Evolutionary conservation across 176 grass and related monocot species (phyloP).

Genomic region (Aegilops speltoides): DNA sequence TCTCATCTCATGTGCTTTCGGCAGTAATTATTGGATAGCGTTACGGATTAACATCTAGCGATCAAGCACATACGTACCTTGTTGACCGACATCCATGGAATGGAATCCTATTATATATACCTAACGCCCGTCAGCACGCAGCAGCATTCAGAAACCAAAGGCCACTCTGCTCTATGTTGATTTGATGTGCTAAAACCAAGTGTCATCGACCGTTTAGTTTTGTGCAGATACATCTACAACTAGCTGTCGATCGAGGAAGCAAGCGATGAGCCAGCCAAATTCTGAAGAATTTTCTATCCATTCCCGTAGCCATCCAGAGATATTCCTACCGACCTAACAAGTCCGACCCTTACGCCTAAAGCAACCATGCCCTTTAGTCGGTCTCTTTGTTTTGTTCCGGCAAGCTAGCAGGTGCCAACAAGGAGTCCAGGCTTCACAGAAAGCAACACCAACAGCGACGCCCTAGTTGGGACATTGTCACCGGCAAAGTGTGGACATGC

Average conservation of each 20-base stretch:
- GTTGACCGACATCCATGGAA: neutral
- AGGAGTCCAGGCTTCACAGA: neutral
- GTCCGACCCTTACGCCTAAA: neutral
- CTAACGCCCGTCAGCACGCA: neutral
- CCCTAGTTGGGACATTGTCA: no score
- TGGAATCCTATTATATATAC: neutral
- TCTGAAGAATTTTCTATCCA: neutral
- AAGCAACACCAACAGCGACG: no score
- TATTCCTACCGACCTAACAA: neutral
- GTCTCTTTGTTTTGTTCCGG: neutral
- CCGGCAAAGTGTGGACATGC: no score
- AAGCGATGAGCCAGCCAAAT: neutral
- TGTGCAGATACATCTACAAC: neutral
- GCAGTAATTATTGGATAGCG: neutral
- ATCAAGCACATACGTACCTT: neutral
- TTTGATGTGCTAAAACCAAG: neutral
- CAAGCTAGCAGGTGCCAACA: conserved; percentile 20
- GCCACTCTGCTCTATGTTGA: neutral
- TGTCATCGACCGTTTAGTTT: neutral
- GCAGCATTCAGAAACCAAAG: neutral
- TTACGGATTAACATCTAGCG: neutral
- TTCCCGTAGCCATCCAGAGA: neutral
- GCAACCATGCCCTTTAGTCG: conserved; percentile 21
- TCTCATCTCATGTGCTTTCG: neutral
- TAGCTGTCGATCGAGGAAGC: neutral